A percentile compares a stretch with the other conserved stretches of the same genome.
These are phyloP conservation scores for Anthracocystis setariae DNA, from an alignment of 1,284 basidiomycete species.

Conservation along the genomic window DNA sequence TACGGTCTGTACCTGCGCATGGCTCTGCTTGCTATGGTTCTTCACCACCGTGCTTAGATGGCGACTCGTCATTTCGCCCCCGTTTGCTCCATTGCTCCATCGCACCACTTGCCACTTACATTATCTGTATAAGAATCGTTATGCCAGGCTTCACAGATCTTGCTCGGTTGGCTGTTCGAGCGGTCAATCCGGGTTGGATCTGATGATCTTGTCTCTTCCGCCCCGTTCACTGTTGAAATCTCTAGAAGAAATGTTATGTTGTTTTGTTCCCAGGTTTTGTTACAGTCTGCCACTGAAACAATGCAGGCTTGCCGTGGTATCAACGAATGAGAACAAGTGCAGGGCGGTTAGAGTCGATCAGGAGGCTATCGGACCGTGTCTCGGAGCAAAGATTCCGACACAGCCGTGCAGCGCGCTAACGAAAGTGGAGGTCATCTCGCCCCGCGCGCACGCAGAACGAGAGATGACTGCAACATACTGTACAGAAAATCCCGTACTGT, in stretches of 20 bases:
- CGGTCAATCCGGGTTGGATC: background rate
- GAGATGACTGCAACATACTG: too few species aligned
- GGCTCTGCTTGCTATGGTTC: slow-evolving; percentile 65
- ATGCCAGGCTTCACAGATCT: background rate
- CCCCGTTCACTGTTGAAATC: background rate
- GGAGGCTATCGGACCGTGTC: too few species aligned
- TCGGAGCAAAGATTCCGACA: too few species aligned
- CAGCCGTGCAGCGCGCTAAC: too few species aligned
- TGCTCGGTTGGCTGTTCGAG: slow-evolving; percentile 7
- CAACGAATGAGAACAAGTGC: slow-evolving; percentile 1
- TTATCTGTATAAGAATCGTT: slow-evolving; percentile 1
- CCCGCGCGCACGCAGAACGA: too few species aligned
- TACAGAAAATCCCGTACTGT: too few species aligned
- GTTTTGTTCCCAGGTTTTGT: background rate
- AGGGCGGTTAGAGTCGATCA: too few species aligned
- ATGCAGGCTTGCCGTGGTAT: background rate
- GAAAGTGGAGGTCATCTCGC: too few species aligned
- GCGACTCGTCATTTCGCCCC: background rate
- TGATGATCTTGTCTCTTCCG: background rate
- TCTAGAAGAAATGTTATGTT: slow-evolving; percentile 13
- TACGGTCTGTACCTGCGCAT: slow-evolving; percentile 82
- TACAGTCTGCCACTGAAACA: background rate
- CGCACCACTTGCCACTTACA: background rate
- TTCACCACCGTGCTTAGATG: slow-evolving; percentile 35
- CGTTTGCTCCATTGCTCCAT: background rate